Percentiles rank a stretch among this genome's conserved stretches.
Conservation (phyloP, 768 basidiomycete species). For the Boletus rufocinnamomeus region DNA sequence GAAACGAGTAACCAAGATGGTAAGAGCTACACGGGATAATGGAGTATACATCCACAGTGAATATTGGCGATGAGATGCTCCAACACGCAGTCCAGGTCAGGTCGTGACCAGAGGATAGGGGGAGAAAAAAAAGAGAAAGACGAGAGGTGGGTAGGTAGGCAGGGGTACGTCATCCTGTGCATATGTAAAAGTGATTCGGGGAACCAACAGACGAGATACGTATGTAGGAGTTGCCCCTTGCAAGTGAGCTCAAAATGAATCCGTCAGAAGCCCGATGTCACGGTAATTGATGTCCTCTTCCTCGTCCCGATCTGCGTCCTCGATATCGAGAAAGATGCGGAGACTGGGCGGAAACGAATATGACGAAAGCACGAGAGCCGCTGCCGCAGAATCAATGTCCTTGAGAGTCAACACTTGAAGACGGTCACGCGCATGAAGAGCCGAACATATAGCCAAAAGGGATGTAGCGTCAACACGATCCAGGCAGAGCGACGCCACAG, state of each 20-base stretch:
- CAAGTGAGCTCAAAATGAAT: neutral
- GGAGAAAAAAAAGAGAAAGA: neutral
- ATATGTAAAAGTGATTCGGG: neutral
- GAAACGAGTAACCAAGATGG: neutral
- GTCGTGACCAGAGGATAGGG: neutral
- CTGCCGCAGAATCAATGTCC: slow-evolving; percentile 1
- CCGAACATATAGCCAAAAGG: slow-evolving; percentile 8
- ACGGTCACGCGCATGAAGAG: slow-evolving; percentile 1
- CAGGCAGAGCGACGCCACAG: slow-evolving; percentile 10
- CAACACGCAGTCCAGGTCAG: neutral
- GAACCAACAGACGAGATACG: neutral
- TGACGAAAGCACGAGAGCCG: slow-evolving; percentile 6
- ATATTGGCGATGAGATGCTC: neutral
- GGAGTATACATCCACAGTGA: neutral
- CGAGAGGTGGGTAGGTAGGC: neutral
- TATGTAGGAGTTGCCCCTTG: neutral
- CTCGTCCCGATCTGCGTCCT: neutral
- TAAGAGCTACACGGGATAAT: neutral
- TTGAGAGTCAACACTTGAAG: slow-evolving; percentile 19
- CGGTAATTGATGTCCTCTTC: neutral
- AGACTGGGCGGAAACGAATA: slow-evolving; percentile 9
- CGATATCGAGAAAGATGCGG: slow-evolving; percentile 22
- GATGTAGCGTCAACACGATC: slow-evolving; percentile 5
- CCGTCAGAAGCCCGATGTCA: neutral
- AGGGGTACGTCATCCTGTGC: neutral